Percentiles rank a stretch among this genome's conserved stretches.
These are phyloP conservation scores for Tetrapisispora arboricola DNA, from an alignment of 805 yeast species.

Conservation along the genomic window DNA sequence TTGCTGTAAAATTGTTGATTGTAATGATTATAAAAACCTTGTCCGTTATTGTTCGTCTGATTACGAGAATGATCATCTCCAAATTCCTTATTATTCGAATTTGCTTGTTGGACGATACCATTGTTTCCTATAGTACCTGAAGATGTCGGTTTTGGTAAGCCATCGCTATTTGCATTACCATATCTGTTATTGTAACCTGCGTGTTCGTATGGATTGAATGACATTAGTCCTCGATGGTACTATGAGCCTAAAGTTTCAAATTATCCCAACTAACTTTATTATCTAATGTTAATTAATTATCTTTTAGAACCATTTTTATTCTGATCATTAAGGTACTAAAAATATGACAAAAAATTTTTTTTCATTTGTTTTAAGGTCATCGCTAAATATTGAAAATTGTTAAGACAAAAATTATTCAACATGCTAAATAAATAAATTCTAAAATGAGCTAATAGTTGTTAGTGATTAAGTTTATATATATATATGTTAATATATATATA, in stretches of 20 bases:
- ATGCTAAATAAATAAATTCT: too few species aligned
- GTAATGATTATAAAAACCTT: neutral
- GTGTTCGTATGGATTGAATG: neutral
- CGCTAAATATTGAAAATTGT: too few species aligned
- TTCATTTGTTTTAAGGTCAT: neutral
- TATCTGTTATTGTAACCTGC: neutral
- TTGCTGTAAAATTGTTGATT: too few species aligned
- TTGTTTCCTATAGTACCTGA: slow-evolving; percentile 11
- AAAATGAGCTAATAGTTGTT: too few species aligned
- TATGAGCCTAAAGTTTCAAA: too few species aligned
- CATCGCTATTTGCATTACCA: neutral
- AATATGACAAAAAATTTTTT: too few species aligned
- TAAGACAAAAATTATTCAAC: too few species aligned
- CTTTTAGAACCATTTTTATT: too few species aligned
- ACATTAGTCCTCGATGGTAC: neutral
- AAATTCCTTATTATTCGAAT: neutral
- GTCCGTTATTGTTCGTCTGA: neutral
- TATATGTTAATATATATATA: neutral
- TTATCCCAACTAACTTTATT: too few species aligned
- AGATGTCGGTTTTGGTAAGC: slow-evolving; percentile 20
- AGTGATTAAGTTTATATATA: neutral
- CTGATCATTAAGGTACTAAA: too few species aligned
- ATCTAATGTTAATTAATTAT: too few species aligned
- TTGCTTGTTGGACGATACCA: neutral
- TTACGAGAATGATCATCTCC: neutral